Conservation (phyloP, 345 rosid species). For the Eucalyptus regnans region DNA sequence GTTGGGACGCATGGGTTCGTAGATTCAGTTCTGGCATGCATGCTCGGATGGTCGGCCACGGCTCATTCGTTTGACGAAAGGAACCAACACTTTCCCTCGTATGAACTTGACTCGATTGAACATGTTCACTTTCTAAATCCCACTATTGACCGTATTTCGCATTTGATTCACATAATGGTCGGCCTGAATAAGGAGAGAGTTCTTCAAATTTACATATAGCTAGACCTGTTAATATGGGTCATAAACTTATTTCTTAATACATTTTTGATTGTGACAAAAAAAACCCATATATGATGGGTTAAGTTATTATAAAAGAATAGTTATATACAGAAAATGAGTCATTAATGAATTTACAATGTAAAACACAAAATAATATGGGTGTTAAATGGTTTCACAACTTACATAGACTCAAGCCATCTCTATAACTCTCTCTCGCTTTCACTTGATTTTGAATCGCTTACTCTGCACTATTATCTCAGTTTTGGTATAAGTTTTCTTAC, state of each 20-base stretch:
- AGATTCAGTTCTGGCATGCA: background rate
- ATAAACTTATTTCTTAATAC: too few relatives aligned
- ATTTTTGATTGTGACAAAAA: background rate
- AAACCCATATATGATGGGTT: background rate
- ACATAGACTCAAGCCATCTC: too few relatives aligned
- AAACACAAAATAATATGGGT: background rate
- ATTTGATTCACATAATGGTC: background rate
- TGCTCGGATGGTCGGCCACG: background rate
- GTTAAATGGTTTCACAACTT: background rate
- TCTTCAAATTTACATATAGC: background rate
- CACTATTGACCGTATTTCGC: background rate
- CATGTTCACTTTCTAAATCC: background rate
- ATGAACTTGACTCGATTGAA: background rate
- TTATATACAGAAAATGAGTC: background rate
- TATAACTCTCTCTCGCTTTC: too few relatives aligned
- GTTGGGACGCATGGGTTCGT: background rate
- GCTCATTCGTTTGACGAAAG: background rate
- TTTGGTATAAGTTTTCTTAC: too few relatives aligned
- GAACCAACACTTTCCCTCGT: background rate
- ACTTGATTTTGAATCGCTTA: too few relatives aligned
- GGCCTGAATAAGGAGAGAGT: background rate
- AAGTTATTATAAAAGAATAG: background rate
- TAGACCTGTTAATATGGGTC: background rate
- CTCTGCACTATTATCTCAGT: too few relatives aligned
- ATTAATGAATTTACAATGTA: background rate